Base-by-base conservation (phyloP, 345 rosid species). In the Salix udensis region DNA sequence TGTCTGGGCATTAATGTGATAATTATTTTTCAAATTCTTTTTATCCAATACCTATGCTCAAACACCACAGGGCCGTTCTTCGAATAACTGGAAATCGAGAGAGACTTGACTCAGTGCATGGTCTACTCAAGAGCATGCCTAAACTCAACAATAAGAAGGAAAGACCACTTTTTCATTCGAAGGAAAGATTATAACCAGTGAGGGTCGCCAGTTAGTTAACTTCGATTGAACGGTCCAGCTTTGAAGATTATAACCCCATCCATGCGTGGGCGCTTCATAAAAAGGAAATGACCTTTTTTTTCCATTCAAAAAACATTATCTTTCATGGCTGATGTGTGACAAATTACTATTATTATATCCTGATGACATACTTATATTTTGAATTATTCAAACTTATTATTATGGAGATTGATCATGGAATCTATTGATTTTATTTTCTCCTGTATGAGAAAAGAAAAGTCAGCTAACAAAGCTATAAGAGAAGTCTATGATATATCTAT, bases 401-500 rank as follows among this genome's bases (percentile, higher is more conserved):
- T 5, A 34, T 1, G 0, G 37, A 34, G 37, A 34, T 34, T 0
- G 37, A 34, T 34, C 6, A 4, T 34, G 37, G 0, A 5, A 34
- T 34, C 1, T 0, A 5, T 34, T 34, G 6, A n/a, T 34, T 5
- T 34, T 4, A 34, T 34, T 34, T 34, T 34, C 7, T 34, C 1
- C 6, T 34, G 0, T 5, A 34, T 34, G 5, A 4, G 1, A 34
- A 34, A 1, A 34, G 6, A 34, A 34, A 5, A 34, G 26, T 5
- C 37, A 34, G 1, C 6, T 4, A 34, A 5, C 7, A 34, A 34
- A 34, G 37, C 0, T 5, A 34, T 34, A 34, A 34, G 5, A 34
- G 0, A 34, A 5, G 1, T 34, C 0, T 5, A 1, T 5, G 6
- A 5, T 34, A 0, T 34, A 5, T 1, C 7, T 34, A 34, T 5